A percentile compares a stretch with the other conserved stretches of the same genome.
phyloP scores from a whole-genome alignment of 192 early-diverging fungal species.

The Entomortierella chlamydospora region DNA sequence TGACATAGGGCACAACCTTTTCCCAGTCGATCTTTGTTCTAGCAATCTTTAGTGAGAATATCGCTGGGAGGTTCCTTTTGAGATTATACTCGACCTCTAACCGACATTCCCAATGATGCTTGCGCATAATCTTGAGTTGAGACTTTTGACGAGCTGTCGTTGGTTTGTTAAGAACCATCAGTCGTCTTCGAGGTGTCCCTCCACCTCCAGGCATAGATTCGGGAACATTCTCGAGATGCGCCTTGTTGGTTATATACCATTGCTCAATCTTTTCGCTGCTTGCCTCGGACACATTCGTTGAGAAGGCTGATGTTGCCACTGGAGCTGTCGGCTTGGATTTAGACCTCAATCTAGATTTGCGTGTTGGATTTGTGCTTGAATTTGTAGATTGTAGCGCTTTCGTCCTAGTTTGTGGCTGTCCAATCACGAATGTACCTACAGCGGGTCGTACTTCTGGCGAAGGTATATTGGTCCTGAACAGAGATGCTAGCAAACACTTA shows the following conservation, averaged over 20 bases:
- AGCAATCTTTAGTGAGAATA: constrained; percentile 32
- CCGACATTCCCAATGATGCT: constrained; percentile 44
- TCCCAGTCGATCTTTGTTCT: constrained; percentile 34
- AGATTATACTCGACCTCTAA: constrained; percentile 18
- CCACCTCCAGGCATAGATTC: neutral
- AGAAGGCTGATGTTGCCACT: neutral
- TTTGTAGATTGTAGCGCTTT: neutral
- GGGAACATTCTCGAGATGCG: constrained; percentile 5
- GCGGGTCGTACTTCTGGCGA: neutral
- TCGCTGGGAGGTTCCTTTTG: constrained; percentile 6
- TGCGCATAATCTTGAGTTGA: constrained; percentile 43
- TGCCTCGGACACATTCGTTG: constrained; percentile 6
- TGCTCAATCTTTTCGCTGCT: constrained; percentile 31
- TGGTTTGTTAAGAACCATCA: constrained; percentile 28
- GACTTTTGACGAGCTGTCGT: constrained; percentile 26
- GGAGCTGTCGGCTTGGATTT: neutral
- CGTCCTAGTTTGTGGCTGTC: neutral
- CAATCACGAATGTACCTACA: constrained; percentile 1
- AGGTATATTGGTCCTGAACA: constrained; percentile 30
- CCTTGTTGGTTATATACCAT: constrained; percentile 50
- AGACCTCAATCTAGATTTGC: neutral
- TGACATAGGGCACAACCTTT: constrained; percentile 23
- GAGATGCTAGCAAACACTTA: constrained; percentile 14
- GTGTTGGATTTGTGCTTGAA: neutral
- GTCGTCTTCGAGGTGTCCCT: constrained; percentile 5